Conservation (phyloP, 805 yeast genomes). For the Cyberlindnera meyerae region DNA sequence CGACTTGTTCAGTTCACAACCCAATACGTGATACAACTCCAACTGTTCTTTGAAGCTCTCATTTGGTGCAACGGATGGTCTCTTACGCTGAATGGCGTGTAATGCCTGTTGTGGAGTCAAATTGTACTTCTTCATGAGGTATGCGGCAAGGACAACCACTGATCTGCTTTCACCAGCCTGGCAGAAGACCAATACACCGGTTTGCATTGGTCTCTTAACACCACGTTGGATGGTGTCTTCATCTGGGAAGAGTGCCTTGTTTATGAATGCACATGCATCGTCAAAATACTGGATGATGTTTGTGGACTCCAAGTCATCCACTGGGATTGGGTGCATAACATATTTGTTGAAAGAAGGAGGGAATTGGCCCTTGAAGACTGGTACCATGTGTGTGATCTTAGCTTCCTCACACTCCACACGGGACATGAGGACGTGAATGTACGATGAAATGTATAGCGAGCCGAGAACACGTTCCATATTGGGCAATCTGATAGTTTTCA, state of each 20-base stretch:
- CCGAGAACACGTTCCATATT: constrained; percentile 61
- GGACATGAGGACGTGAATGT: constrained; percentile 55
- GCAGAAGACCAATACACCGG: constrained; percentile 61
- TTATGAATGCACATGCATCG: constrained; percentile 63
- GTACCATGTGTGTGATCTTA: constrained; percentile 66
- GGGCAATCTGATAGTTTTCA: too few relatives aligned
- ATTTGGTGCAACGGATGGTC: constrained; percentile 64
- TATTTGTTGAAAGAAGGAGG: constrained; percentile 50
- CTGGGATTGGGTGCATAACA: constrained; percentile 51
- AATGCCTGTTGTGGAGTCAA: constrained; percentile 57
- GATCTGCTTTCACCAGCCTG: constrained; percentile 94
- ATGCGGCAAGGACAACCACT: constrained; percentile 81
- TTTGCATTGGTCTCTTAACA: constrained; percentile 32
- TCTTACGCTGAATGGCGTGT: constrained; percentile 67
- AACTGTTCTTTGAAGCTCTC: constrained; percentile 71
- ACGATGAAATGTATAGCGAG: constrained; percentile 69
- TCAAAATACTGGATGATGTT: constrained; percentile 61
- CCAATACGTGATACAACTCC: constrained; percentile 48
- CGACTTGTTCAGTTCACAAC: constrained; percentile 29
- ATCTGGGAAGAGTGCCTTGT: constrained; percentile 49
- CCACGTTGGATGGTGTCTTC: constrained; percentile 26
- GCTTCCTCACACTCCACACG: constrained; percentile 45
- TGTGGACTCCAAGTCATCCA: constrained; percentile 67
- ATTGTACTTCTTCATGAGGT: constrained; percentile 73
- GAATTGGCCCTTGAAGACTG: constrained; percentile 60